These are phyloP conservation scores for Pyrrhoderma noxium DNA, from an alignment of 1,284 basidiomycete species.

Conservation along the genomic window DNA sequence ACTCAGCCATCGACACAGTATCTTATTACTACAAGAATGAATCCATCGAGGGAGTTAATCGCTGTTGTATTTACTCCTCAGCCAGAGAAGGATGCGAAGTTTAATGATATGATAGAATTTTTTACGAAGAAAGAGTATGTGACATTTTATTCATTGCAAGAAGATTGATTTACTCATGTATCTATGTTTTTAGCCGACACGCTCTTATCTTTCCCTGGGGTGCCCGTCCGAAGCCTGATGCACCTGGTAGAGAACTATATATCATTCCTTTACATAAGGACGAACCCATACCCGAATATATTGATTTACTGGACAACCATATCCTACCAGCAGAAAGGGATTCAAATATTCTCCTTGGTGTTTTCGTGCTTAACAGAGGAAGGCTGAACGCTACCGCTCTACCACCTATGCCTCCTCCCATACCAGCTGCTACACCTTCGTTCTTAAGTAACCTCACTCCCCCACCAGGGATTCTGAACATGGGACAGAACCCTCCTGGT, in stretches of 20 bases:
- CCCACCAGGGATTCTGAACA: slow-evolving; percentile 3
- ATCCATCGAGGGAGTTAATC: slow-evolving; percentile 71
- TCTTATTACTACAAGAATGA: slow-evolving; percentile 68
- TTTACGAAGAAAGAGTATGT: slow-evolving; percentile 71
- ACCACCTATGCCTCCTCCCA: slow-evolving; percentile 22
- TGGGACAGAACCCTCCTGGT: not conserved
- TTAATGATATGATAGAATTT: slow-evolving; percentile 61
- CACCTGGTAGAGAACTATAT: slow-evolving; percentile 82
- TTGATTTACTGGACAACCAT: slow-evolving; percentile 80
- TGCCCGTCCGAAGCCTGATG: slow-evolving; percentile 56
- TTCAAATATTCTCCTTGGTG: slow-evolving; percentile 66
- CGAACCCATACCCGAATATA: slow-evolving; percentile 73
- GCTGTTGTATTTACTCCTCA: slow-evolving; percentile 64
- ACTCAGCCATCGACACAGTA: slow-evolving; percentile 68
- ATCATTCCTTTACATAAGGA: slow-evolving; percentile 71
- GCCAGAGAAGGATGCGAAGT: slow-evolving; percentile 38
- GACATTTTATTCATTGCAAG: slow-evolving; percentile 5
- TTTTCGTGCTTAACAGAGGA: slow-evolving; percentile 77
- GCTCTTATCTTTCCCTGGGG: slow-evolving; percentile 85
- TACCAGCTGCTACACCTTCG: slow-evolving; percentile 23
- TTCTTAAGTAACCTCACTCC: slow-evolving; percentile 19
- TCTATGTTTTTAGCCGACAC: slow-evolving; percentile 54
- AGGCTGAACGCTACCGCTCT: slow-evolving; percentile 44
- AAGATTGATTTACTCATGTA: slow-evolving; percentile 4
- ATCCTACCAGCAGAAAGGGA: slow-evolving; percentile 56